phyloP scores from a whole-genome alignment of 2,329 filamentous ascomycete species.

The Fusarium acutatum region DNA sequence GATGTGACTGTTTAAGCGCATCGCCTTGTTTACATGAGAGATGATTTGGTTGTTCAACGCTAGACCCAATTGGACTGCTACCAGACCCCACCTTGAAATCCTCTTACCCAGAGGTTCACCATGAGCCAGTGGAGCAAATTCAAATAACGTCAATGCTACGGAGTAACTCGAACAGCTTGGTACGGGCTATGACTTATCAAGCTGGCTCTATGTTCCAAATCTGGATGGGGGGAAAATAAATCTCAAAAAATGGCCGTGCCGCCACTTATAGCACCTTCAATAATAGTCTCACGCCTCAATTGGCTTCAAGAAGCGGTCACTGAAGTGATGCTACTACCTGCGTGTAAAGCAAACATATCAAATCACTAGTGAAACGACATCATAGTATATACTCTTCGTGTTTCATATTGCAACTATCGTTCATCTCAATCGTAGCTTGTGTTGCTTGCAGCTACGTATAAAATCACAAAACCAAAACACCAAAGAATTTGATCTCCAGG shows the following conservation, averaged over 20 bases:
- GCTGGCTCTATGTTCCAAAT: not conserved
- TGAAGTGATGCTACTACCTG: not conserved
- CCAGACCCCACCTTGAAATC: conserved; percentile 29
- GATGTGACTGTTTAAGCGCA: conserved; percentile 40
- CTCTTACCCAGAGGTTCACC: not conserved
- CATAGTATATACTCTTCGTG: conserved; percentile 22
- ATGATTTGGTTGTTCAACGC: conserved; percentile 33
- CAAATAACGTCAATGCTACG: conserved; percentile 21
- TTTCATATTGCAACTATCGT: conserved; percentile 35
- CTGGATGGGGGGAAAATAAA: not conserved
- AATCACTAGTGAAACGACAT: not conserved
- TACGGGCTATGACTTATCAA: not conserved
- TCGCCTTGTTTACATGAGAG: conserved; percentile 44
- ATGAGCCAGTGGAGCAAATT: not conserved
- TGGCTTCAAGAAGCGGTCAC: not conserved
- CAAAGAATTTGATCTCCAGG: conserved; percentile 40
- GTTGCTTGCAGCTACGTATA: conserved; percentile 42
- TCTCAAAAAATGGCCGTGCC: not conserved
- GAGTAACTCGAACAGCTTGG: not conserved
- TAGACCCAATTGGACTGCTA: conserved; percentile 26
- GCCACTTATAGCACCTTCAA: not conserved
- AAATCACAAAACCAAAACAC: conserved; percentile 39
- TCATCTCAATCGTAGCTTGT: conserved; percentile 41
- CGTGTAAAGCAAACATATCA: not conserved
- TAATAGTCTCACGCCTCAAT: no score